These are phyloP conservation scores for Skeletonema menzelii DNA, from an alignment of 108 stramenopile genomes.

Conservation along the genomic window DNA sequence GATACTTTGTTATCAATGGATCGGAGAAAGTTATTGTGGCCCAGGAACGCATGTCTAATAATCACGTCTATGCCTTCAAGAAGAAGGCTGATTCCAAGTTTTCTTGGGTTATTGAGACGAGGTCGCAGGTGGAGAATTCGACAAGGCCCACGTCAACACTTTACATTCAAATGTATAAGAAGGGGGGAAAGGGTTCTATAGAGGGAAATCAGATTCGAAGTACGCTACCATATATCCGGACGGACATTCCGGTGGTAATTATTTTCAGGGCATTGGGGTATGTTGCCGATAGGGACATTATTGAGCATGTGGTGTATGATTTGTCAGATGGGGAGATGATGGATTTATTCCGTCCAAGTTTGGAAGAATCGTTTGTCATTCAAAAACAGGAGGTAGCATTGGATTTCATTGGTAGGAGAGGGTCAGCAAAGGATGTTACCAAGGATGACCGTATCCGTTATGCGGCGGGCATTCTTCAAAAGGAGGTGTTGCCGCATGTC, in stretches of 20 bases:
- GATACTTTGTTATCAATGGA: conserved; percentile 99
- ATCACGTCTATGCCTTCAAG: conserved; percentile 98
- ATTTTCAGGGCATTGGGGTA: conserved; percentile 98
- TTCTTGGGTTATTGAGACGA: conserved; percentile 95
- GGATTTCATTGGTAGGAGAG: conserved; percentile 96
- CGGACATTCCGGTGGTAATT: conserved; percentile 97
- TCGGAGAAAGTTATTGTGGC: conserved; percentile 99
- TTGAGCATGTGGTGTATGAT: conserved; percentile 99
- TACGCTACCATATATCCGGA: conserved; percentile 95
- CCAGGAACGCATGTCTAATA: conserved; percentile 98
- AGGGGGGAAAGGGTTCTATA: conserved; percentile 86
- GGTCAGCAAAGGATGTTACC: conserved; percentile 89
- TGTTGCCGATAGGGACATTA: conserved; percentile 93
- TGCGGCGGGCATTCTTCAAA: conserved; percentile 93
- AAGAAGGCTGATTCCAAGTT: conserved; percentile 97
- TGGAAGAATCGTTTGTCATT: conserved; percentile 96
- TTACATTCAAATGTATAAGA: conserved; percentile 97
- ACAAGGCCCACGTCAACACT: conserved; percentile 92
- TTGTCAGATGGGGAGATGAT: conserved; percentile 96
- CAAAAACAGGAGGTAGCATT: conserved; percentile 92
- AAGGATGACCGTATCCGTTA: conserved; percentile 97
- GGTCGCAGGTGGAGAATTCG: conserved; percentile 91
- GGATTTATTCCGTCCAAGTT: conserved; percentile 93
- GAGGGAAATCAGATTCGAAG: conserved; percentile 96
- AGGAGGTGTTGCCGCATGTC: conserved; percentile 98